Conservation (phyloP, 2,329 filamentous ascomycete species). For the Coleophoma cylindrospora region DNA sequence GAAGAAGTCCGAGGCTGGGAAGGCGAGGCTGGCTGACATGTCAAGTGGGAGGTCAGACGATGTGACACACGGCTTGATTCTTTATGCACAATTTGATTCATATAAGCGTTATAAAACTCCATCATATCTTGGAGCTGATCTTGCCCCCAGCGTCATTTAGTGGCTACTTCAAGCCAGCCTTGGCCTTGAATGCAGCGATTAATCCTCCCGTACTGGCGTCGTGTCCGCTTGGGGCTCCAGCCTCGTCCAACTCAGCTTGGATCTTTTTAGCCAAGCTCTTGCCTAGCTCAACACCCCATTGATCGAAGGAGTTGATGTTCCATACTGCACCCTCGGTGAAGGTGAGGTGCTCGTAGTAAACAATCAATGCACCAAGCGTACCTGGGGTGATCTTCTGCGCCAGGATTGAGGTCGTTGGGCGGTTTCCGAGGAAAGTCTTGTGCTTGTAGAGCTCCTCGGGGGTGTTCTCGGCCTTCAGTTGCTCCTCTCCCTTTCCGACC, state of each 20-base stretch:
- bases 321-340: slow-evolving; percentile 97
- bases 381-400: slow-evolving; percentile 88
- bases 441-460: slow-evolving; percentile 79
- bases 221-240: slow-evolving; percentile 67
- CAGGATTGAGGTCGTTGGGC: slow-evolving; percentile 91
- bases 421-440: slow-evolving; percentile 98
- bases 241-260: slow-evolving; percentile 75
- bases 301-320: slow-evolving; percentile 99
- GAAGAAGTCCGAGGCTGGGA: not conserved
- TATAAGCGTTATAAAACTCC: not conserved
- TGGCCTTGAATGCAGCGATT: slow-evolving; percentile 87
- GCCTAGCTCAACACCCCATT: slow-evolving; percentile 98
- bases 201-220: slow-evolving; percentile 85
- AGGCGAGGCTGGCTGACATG: not conserved
- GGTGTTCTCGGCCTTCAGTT: slow-evolving; percentile 72
- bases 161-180: slow-evolving; percentile 12
- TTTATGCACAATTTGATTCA: not conserved
- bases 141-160: not conserved
- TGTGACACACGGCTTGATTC: too few species aligned
- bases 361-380: slow-evolving; percentile 90
- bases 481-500: slow-evolving; percentile 81
- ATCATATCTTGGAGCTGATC: not conserved
- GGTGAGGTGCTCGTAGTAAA: slow-evolving; percentile 98
- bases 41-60: not conserved
- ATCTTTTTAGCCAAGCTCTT: slow-evolving; percentile 95